Evolutionary conservation across 2,329 filamentous ascomycete genomes (phyloP), one percentile per base, ranked within the genome.

Genomic region (Phialophora tarda): DNA sequence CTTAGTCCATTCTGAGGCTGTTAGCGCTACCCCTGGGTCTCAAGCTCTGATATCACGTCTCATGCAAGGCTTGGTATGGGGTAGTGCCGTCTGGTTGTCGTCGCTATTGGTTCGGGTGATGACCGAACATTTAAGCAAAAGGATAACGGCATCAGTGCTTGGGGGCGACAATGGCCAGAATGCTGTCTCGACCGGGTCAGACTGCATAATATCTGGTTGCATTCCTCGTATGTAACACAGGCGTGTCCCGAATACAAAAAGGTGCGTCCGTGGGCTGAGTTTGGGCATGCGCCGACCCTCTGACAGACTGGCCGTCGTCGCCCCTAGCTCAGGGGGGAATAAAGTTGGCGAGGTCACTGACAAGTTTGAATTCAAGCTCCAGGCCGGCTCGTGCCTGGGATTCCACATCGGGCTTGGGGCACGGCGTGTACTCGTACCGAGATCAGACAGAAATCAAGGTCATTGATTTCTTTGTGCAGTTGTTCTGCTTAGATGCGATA

Each of bases 11-110:
- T 55, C 28, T 55, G 24, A 28, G 11, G 11, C 28, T 34, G n/a
- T 55, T 55, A 55, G 53, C 53, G 53, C 28, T 55, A 12, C 53
- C 53, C 53, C 53, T 34, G 28, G 48, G 14, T 53, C 48, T 26
- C 48, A 28, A 53, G 12, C 8, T 24, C 28, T 28, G 24, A 24
- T 24, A 55, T 28, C 12, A 34, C 48, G 48, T 53, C 48, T 24
- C 48, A 26, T 28, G 26, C 11, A 21, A 53, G 23, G 21, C 21
- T 53, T 53, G 21, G 21, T 14, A 53, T 21, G 48, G 48, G 48
- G 48, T 53, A 53, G 38, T 26, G 23, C 7, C 48, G 6, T 26
- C 23, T 12, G 48, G 21, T 4, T 3, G 21, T 24, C 26, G 12
- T 26, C 26, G 23, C 12, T 26, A 53, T 53, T 53, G 21, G 48